Base-by-base conservation (phyloP, 1,139 yeast species). In the Zygosaccharomyces pseudobailii region DNA sequence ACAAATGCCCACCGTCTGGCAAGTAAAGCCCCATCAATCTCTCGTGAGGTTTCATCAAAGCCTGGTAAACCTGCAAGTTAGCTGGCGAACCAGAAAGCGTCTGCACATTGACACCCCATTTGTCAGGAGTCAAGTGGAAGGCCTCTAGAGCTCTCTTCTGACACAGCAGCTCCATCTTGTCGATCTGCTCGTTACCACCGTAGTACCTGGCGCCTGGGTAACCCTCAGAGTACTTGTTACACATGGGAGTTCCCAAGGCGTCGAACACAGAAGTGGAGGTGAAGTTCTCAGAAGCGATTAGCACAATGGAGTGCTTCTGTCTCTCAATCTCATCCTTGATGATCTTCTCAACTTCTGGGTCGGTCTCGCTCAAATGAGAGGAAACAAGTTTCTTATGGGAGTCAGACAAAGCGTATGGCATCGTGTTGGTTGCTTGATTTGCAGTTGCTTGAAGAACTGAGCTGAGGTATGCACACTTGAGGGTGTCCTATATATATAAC, bases 31-130 rank as follows among this genome's bases (percentile, higher is more conserved):
- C 97, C 97, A 90, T 90, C 68, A 90, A 76, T 71, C 97, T 81
- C 65, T 89, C 97, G 61, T 89, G 96, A 45, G 94, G 95, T 69
- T 85, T 88, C 84, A 90, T 82, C 58, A 90, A 75, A 49, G 97
- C 97, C 69, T 88, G 94, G 74, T 92, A 92, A 42, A 88, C 96
- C 70, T 92, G 94, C 68, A 92, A 80, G 73, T 92, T 92, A 52
- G 98, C 98, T 55, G 97, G 97, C 28, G 97, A 89, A 56, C 98
- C 98, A 48, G 95, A 86, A 61, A 92, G 76, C 31, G 97, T 80
- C 75, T 92, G 98, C 46, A 92, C 98, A 64, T 92, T 92, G 63
- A 92, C 97, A 54, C 98, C 97, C 97, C 98, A 92, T 69, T 83
- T 80, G 56, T 82, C 94, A 44, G 90, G 74, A 61, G 85, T 79